Evolutionary conservation across 805 yeast genomes (phyloP).

Genomic region (Blastobotrys peoriensis): DNA sequence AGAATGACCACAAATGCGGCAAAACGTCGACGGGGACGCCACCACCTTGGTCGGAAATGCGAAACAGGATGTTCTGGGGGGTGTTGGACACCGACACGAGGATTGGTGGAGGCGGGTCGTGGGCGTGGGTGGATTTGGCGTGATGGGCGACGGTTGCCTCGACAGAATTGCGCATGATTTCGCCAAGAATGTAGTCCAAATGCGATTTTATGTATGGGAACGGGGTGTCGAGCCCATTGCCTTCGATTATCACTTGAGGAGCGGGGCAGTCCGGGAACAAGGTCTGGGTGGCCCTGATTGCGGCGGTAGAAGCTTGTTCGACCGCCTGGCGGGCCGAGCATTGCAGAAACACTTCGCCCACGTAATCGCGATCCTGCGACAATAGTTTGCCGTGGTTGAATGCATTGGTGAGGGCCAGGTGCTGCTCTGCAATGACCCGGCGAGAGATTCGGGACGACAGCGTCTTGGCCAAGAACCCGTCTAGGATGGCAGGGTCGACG

Average conservation of each 20-base stretch:
- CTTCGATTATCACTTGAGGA: constrained; percentile 76
- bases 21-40: constrained; percentile 62
- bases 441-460: constrained; percentile 83
- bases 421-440: constrained; percentile 88
- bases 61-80: constrained; percentile 59
- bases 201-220: constrained; percentile 86
- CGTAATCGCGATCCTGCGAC: constrained; percentile 36
- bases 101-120: constrained; percentile 49
- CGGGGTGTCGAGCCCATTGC: constrained; percentile 49
- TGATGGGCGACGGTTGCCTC: constrained; percentile 67
- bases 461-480: constrained; percentile 67
- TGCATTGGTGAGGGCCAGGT: constrained; percentile 67
- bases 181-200: constrained; percentile 80
- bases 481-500: constrained; percentile 59
- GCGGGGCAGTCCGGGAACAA: constrained; percentile 35
- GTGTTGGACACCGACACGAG: constrained; percentile 66
- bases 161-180: constrained; percentile 75
- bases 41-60: constrained; percentile 88
- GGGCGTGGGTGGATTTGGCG: constrained; percentile 27
- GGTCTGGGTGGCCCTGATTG: constrained; percentile 40
- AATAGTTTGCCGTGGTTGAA: constrained; percentile 39
- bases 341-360: constrained; percentile 75
- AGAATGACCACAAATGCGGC: constrained; percentile 79
- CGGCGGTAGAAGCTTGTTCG: constrained; percentile 46
- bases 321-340: constrained; percentile 71